phyloP scores from a whole-genome alignment of 768 basidiomycete genomes.

The Pleurotus citrinopileatus region DNA sequence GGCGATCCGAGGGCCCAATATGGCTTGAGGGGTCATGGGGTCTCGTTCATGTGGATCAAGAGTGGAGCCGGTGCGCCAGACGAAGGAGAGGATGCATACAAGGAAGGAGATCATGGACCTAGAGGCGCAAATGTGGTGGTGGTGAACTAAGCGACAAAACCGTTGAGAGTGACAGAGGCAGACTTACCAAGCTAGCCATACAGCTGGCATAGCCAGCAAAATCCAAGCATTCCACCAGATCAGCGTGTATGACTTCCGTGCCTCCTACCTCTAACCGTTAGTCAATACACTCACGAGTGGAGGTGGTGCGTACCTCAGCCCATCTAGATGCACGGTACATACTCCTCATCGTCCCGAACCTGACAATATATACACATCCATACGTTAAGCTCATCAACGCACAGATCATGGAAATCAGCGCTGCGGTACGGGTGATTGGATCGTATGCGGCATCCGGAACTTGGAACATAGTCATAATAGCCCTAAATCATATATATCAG shows the following conservation, averaged over 20 bases:
- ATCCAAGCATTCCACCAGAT: conserved; percentile 62
- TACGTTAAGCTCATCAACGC: conserved; percentile 70
- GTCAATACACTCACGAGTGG: background rate
- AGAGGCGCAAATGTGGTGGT: background rate
- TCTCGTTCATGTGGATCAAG: conserved; percentile 23
- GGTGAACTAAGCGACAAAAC: background rate
- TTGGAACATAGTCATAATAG: conserved; percentile 71
- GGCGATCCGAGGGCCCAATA: conserved; percentile 50
- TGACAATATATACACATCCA: conserved; percentile 71
- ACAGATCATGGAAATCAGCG: conserved; percentile 62
- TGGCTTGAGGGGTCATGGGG: conserved; percentile 34
- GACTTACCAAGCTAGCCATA: conserved; percentile 67
- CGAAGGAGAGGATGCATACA: conserved; percentile 59
- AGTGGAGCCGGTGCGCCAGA: conserved; percentile 65
- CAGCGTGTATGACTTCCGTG: conserved; percentile 31
- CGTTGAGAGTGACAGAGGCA: background rate
- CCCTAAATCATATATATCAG: conserved; percentile 32
- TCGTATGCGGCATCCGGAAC: conserved; percentile 49
- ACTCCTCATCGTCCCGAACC: conserved; percentile 70
- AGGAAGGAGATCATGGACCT: conserved; percentile 72
- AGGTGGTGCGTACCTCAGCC: conserved; percentile 51
- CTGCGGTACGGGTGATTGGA: conserved; percentile 58
- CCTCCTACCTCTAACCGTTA: conserved; percentile 41
- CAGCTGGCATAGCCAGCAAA: conserved; percentile 56
- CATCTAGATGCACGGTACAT: conserved; percentile 71